A percentile compares a stretch with the other conserved stretches of the same genome.
These are phyloP conservation scores for Taiwanofungus camphoratus DNA, from an alignment of 1,284 basidiomycete species.

Conservation along the genomic window DNA sequence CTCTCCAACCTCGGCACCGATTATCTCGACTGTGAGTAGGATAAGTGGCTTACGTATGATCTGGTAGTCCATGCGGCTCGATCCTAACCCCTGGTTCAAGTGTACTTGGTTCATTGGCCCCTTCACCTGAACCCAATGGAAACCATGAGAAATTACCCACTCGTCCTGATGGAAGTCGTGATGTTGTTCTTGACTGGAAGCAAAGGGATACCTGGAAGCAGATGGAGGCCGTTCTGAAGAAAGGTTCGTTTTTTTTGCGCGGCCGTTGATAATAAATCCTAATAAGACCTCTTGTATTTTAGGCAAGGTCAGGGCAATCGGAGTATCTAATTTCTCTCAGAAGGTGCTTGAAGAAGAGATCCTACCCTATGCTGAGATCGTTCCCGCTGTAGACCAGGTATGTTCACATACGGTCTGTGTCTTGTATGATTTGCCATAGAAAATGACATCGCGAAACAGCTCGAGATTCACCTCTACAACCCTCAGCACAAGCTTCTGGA, in stretches of 20 bases:
- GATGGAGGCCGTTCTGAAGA: constrained; percentile 71
- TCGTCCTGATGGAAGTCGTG: constrained; percentile 62
- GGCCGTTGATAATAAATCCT: too few relatives aligned
- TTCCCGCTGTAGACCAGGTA: constrained; percentile 52
- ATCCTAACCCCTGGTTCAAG: constrained; percentile 27
- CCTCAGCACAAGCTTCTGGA: constrained; percentile 67
- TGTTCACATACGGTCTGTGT: not conserved
- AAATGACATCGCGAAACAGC: constrained; percentile 30
- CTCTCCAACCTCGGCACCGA: constrained; percentile 68
- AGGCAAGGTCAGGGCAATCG: constrained; percentile 51
- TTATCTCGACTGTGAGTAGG: constrained; percentile 66
- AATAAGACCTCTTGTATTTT: too few relatives aligned
- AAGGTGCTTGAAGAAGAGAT: constrained; percentile 35
- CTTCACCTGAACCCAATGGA: constrained; percentile 70
- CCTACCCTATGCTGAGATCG: constrained; percentile 40
- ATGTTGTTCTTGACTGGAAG: constrained; percentile 61
- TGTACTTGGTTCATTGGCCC: constrained; percentile 83
- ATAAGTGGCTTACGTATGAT: too few relatives aligned
- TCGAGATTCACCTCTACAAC: constrained; percentile 76
- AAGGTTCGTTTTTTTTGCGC: constrained; percentile 41
- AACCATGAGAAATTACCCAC: constrained; percentile 68
- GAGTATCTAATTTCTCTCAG: constrained; percentile 54
- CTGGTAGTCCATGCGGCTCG: not conserved
- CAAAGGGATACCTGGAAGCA: constrained; percentile 75
- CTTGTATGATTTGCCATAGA: constrained; percentile 15